Base-by-base conservation (phyloP, 164 flowering plant genomes). In the Aristolochia contorta region DNA sequence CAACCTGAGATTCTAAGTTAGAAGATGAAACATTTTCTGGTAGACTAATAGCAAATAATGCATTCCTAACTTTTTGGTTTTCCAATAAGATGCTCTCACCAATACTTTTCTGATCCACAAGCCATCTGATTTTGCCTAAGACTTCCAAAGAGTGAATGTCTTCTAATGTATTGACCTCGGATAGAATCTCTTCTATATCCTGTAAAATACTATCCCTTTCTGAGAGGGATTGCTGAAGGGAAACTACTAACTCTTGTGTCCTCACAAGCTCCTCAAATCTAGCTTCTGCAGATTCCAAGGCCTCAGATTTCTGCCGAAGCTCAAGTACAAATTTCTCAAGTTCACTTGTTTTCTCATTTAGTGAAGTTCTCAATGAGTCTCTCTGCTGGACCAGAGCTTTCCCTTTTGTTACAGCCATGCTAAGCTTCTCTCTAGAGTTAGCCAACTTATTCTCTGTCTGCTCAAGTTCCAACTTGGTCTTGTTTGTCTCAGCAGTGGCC, bases 331-430 rank as follows among this genome's bases (percentile, higher is more conserved):
- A 80, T 65, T 70, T 82, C 56, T 93, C 94, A 59, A 93, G 79
- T 74, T 86, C 84, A 67, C 68, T 80, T 27, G 82, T 65, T 71
- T 90, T 93, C 58, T 90, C 96, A 54, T 81, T 79, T 25, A 89
- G 60, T 21, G 84, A 66, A 57, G 81, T 88, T 77, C 80, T 86
- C 71, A 89, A 67, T 6, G 83, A 75, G 63, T 93, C 96, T 56
- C 96, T 70, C 63, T 90, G 90, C 75, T 93, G 99, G 65, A 93
- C 94, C 78, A 93, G 77, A 45, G 89, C 88, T 77, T 93, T 93
- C 21, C 99, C 99, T 74, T 90, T 93, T 55, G 94, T 83, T 65
- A 93, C 99, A 65, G 99, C 97, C 86, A 93, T 67, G 68, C 82
- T 79, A 59, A 93, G 94, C 80, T 93, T 93, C 72, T 93, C 97